These are phyloP conservation scores for Arthrobotrys pseudoclavata DNA, from an alignment of 2,329 filamentous ascomycete genomes.

Conservation along the genomic window DNA sequence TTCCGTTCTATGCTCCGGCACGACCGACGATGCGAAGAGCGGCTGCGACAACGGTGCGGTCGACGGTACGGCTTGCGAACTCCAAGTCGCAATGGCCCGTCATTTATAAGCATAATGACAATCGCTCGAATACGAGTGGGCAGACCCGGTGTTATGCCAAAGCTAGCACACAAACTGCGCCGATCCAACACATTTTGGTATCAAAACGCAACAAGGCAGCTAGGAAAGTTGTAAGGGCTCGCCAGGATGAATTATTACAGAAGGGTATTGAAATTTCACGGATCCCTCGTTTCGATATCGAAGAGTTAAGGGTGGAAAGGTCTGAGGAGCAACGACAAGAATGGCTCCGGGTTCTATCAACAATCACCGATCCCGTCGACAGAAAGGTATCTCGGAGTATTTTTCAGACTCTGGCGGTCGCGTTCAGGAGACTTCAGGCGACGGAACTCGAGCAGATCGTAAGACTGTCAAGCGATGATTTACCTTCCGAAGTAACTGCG, in stretches of 20 bases:
- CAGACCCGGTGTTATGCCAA: neutral
- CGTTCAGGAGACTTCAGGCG: neutral
- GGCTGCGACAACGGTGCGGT: neutral
- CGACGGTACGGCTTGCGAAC: conserved; percentile 5
- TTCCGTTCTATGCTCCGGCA: conserved; percentile 23
- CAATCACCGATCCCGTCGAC: conserved; percentile 7
- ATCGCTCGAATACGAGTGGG: neutral
- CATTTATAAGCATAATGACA: neutral
- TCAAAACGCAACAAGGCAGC: conserved; percentile 35
- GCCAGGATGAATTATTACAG: neutral
- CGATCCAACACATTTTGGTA: conserved; percentile 15
- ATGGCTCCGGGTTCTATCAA: neutral
- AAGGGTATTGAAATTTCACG: neutral
- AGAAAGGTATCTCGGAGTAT: neutral
- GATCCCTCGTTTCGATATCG: neutral
- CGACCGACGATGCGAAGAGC: conserved; percentile 38
- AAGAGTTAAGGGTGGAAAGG: neutral
- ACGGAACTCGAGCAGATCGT: conserved; percentile 4
- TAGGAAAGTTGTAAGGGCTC: neutral
- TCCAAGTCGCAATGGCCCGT: conserved; percentile 24
- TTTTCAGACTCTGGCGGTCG: neutral
- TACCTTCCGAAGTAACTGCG: neutral
- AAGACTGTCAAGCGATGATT: neutral
- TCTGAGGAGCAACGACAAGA: neutral
- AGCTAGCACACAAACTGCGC: neutral